Evolutionary conservation across 2,329 filamentous ascomycete genomes (phyloP).

Genomic region (Penicillium hesseltinei): DNA sequence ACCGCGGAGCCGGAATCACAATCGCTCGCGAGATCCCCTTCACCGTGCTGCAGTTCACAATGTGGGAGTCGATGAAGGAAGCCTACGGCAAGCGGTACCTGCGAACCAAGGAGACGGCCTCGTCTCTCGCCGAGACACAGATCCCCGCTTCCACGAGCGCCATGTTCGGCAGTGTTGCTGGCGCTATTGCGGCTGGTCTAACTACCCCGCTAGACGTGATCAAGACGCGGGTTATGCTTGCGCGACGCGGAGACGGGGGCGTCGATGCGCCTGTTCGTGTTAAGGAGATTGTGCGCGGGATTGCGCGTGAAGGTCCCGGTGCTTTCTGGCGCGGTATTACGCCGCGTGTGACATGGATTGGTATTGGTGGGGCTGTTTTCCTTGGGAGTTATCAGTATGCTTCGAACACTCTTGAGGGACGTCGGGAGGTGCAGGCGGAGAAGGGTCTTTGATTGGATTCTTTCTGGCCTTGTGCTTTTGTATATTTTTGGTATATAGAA

Average conservation of each 20-base stretch:
- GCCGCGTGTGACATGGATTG: constrained; percentile 91
- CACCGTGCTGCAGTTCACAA: constrained; percentile 92
- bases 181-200: constrained; percentile 78
- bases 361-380: constrained; percentile 89
- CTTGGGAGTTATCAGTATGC: constrained; percentile 90
- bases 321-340: constrained; percentile 58
- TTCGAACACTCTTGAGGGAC: constrained; percentile 66
- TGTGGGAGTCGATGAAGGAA: constrained; percentile 90
- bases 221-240: constrained; percentile 95
- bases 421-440: constrained; percentile 16
- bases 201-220: constrained; percentile 95
- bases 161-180: constrained; percentile 77
- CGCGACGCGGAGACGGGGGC: constrained; percentile 62
- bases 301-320: constrained; percentile 54
- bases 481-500: constrained; percentile 17
- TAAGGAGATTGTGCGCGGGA: constrained; percentile 58
- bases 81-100: constrained; percentile 45
- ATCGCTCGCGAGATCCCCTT: constrained; percentile 96
- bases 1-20: constrained; percentile 88
- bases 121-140: constrained; percentile 35
- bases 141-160: constrained; percentile 76
- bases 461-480: not conserved
- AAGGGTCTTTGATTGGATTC: not conserved
- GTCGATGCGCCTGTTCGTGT: constrained; percentile 34
- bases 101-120: constrained; percentile 35